phyloP scores from a whole-genome alignment of 352 stramenopile species.

The Pythium graminicola region DNA sequence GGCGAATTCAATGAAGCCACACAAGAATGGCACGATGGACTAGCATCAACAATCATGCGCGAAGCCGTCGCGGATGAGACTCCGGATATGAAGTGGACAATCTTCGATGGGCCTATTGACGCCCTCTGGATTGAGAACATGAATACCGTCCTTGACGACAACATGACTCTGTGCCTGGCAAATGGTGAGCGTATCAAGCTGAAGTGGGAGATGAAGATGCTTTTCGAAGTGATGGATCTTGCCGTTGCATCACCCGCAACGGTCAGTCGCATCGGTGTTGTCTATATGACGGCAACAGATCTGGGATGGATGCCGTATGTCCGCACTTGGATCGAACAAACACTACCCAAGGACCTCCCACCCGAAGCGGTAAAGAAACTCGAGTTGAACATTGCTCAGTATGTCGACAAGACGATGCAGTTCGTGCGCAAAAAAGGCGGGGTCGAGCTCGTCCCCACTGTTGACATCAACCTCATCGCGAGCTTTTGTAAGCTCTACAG shows the following conservation, averaged over 20 bases:
- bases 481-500: conserved; percentile 61
- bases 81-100: conserved; percentile 91
- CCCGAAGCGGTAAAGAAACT: conserved; percentile 40
- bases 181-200: conserved; percentile 94
- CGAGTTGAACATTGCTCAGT: conserved; percentile 29
- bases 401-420: conserved; percentile 42
- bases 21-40: conserved; percentile 94
- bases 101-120: conserved; percentile 93
- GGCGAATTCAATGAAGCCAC: conserved; percentile 93
- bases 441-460: conserved; percentile 62
- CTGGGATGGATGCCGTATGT: conserved; percentile 89
- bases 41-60: conserved; percentile 92
- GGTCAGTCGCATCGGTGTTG: conserved; percentile 92
- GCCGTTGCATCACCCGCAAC: conserved; percentile 91
- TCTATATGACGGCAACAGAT: conserved; percentile 94
- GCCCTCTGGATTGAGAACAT: conserved; percentile 97
- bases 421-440: conserved; percentile 46
- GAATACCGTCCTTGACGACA: conserved; percentile 95
- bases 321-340: conserved; percentile 80
- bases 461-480: conserved; percentile 69
- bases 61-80: conserved; percentile 81
- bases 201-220: conserved; percentile 95
- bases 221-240: conserved; percentile 95
- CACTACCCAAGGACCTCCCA: conserved; percentile 34
- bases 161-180: conserved; percentile 94